Conservation (phyloP, 176 grass and related monocot species). For the Raddia guianensis region DNA sequence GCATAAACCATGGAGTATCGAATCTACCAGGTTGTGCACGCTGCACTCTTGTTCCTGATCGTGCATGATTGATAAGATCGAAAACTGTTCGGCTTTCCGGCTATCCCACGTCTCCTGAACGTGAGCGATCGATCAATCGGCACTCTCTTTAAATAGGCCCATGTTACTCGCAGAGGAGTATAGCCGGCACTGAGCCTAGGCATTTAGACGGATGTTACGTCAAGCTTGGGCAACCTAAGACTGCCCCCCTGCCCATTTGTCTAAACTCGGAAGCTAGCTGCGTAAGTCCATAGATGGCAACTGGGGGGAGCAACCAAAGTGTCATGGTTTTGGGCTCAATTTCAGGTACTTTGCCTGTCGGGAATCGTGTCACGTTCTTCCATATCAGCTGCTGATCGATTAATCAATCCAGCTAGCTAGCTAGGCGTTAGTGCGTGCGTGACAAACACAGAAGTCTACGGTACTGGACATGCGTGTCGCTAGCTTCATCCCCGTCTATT, state of each 20-base stretch:
- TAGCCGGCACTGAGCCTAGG: constrained; percentile 2
- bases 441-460: neutral
- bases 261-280: neutral
- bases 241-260: neutral
- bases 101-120: constrained; percentile 10
- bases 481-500: neutral
- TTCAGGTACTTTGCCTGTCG: constrained; percentile 49
- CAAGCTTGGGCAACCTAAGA: constrained; percentile 38
- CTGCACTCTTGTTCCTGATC: neutral
- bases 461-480: neutral
- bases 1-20: neutral
- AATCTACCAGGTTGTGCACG: neutral
- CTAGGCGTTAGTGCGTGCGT: too few species aligned
- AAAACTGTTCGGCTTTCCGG: neutral
- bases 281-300: neutral
- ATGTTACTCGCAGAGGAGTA: constrained; percentile 18
- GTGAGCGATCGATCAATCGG: neutral
- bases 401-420: neutral
- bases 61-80: neutral
- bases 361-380: constrained; percentile 21
- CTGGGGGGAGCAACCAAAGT: constrained; percentile 1
- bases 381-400: neutral
- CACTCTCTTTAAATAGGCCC: constrained; percentile 1
- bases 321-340: constrained; percentile 39
- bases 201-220: constrained; percentile 38